These are phyloP conservation scores for Dioszegia crocea DNA, from an alignment of 768 basidiomycete genomes.

Conservation along the genomic window DNA sequence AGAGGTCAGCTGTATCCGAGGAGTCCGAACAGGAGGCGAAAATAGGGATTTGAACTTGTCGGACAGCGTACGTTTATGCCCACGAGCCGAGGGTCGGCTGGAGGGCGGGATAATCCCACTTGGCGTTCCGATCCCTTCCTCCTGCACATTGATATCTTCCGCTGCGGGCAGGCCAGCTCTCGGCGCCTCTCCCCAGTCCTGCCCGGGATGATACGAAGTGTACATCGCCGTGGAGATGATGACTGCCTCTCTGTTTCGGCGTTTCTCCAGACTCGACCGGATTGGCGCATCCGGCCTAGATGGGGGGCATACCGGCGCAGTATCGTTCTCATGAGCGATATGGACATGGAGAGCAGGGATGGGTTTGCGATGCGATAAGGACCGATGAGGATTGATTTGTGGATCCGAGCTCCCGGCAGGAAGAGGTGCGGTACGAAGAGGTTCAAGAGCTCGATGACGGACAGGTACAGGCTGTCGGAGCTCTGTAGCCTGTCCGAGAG, in stretches of 20 bases:
- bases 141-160: not conserved
- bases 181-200: not conserved
- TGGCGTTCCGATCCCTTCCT: not conserved
- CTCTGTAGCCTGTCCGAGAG: not conserved
- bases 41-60: slow-evolving; percentile 27
- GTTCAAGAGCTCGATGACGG: not conserved
- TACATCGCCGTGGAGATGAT: slow-evolving; percentile 5
- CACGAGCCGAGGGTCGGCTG: not conserved
- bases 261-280: slow-evolving; percentile 1
- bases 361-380: not conserved
- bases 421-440: not conserved
- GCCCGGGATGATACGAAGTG: not conserved
- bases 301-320: not conserved
- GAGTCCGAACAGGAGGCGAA: not conserved
- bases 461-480: slow-evolving; percentile 2
- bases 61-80: slow-evolving; percentile 18
- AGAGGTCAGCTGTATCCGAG: not conserved
- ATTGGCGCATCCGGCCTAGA: not conserved
- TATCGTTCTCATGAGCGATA: not conserved
- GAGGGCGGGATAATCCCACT: not conserved
- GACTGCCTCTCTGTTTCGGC: slow-evolving; percentile 1
- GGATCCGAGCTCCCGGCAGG: too few relatives aligned
- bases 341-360: not conserved
- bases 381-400: too few relatives aligned
- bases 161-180: not conserved